Percentiles rank a stretch among this genome's conserved stretches.
Conservation (phyloP, 768 basidiomycete genomes). For the Favolaschia claudopus region DNA sequence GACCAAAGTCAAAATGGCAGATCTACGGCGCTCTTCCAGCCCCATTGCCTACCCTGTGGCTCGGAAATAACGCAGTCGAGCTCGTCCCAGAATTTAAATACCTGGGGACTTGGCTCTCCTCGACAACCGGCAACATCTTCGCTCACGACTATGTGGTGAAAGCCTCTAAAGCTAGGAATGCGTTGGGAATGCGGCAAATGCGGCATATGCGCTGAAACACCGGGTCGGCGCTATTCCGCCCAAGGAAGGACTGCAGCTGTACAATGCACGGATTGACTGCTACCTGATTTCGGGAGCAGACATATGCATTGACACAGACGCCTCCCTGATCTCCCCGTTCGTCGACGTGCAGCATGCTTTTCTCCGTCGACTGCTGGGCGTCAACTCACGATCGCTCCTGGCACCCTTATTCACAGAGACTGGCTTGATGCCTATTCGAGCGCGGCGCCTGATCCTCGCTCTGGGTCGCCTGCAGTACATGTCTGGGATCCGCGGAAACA, state of each 20-base stretch:
- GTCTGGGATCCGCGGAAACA: neutral
- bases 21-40: neutral
- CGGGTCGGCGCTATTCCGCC: neutral
- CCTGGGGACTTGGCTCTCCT: neutral
- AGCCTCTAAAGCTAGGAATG: slow-evolving; percentile 1
- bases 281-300: slow-evolving; percentile 14
- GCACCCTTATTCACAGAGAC: slow-evolving; percentile 14
- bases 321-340: neutral
- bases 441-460: neutral
- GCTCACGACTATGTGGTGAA: neutral
- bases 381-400: neutral
- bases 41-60: neutral
- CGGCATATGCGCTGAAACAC: neutral
- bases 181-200: neutral
- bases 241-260: neutral
- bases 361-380: slow-evolving; percentile 8
- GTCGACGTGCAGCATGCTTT: slow-evolving; percentile 4
- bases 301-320: neutral
- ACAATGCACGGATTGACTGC: neutral
- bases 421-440: neutral
- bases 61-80: neutral
- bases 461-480: neutral
- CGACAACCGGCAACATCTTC: neutral
- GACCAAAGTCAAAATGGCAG: neutral
- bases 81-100: neutral